These are phyloP conservation scores for Leccinum cinnamomeum DNA, from an alignment of 1,284 basidiomycete species.

Conservation along the genomic window DNA sequence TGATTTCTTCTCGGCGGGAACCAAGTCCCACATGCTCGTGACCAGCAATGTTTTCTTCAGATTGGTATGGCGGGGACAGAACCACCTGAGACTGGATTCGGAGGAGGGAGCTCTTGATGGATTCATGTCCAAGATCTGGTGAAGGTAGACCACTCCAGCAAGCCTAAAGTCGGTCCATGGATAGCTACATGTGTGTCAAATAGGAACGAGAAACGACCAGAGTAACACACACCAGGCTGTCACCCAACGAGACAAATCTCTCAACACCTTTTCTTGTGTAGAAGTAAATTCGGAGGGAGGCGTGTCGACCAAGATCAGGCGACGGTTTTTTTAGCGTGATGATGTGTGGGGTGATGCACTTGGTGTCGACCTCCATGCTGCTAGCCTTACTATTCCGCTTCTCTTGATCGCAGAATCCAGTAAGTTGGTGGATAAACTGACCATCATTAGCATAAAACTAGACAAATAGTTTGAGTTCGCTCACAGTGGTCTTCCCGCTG, in stretches of 20 bases:
- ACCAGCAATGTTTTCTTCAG: slow-evolving; percentile 7
- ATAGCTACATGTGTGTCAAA: background rate
- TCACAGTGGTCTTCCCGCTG: slow-evolving; percentile 14
- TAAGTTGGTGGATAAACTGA: slow-evolving; percentile 9
- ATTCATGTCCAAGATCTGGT: slow-evolving; percentile 6
- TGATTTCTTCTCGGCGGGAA: too few species aligned
- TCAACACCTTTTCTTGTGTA: background rate
- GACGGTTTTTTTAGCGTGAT: background rate
- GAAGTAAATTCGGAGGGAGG: background rate
- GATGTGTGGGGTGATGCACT: background rate
- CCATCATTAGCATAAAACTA: background rate
- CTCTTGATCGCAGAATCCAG: background rate
- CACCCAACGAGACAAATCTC: background rate
- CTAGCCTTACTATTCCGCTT: background rate
- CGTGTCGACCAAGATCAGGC: slow-evolving; percentile 8
- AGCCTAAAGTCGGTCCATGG: background rate
- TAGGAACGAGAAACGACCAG: background rate
- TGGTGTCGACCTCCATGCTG: background rate
- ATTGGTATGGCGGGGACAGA: background rate
- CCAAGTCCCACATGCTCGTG: slow-evolving; percentile 1
- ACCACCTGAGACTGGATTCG: background rate
- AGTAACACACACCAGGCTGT: background rate
- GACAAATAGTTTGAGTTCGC: background rate
- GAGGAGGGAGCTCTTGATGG: background rate
- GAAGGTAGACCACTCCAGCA: slow-evolving; percentile 7